phyloP scores from a whole-genome alignment of 306 rosid species.

The peach (Prunus persica) region DNA sequence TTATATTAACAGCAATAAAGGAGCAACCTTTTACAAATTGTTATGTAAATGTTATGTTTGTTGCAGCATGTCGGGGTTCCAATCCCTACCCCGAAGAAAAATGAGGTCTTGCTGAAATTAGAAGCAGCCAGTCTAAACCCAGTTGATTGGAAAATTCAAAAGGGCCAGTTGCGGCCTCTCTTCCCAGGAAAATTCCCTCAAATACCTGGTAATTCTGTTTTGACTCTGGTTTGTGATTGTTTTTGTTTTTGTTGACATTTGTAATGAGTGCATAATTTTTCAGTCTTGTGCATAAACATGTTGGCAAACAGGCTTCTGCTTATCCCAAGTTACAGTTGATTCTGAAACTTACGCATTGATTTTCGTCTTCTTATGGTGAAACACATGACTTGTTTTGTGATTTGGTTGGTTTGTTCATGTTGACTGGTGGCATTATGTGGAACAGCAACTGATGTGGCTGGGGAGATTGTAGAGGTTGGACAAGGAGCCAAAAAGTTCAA shows the following conservation, averaged over 20 bases:
- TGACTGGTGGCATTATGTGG: slow-evolving; percentile 10
- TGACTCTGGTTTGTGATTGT: not conserved
- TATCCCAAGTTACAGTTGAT: not conserved
- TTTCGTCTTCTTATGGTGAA: not conserved
- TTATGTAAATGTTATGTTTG: not conserved
- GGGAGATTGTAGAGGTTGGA: slow-evolving; percentile 61
- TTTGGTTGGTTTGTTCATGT: not conserved
- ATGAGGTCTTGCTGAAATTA: slow-evolving; percentile 55
- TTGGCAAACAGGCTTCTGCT: too few species aligned
- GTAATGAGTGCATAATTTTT: too few species aligned
- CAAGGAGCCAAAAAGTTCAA: slow-evolving; percentile 43
- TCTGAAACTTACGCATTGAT: not conserved
- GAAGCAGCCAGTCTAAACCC: slow-evolving; percentile 68
- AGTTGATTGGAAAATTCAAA: slow-evolving; percentile 78
- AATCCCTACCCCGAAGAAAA: slow-evolving; percentile 47
- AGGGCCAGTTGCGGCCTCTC: slow-evolving; percentile 41
- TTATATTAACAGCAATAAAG: not conserved
- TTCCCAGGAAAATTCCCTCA: slow-evolving; percentile 52
- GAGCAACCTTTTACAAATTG: not conserved
- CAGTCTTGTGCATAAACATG: too few species aligned
- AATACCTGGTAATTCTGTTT: slow-evolving; percentile 45
- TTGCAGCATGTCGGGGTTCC: slow-evolving; percentile 66
- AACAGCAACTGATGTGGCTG: slow-evolving; percentile 66
- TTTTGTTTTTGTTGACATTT: not conserved
- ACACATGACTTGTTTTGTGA: not conserved